Base-by-base conservation (phyloP, 352 stramenopile species). In the Aphanomyces stellatus region DNA sequence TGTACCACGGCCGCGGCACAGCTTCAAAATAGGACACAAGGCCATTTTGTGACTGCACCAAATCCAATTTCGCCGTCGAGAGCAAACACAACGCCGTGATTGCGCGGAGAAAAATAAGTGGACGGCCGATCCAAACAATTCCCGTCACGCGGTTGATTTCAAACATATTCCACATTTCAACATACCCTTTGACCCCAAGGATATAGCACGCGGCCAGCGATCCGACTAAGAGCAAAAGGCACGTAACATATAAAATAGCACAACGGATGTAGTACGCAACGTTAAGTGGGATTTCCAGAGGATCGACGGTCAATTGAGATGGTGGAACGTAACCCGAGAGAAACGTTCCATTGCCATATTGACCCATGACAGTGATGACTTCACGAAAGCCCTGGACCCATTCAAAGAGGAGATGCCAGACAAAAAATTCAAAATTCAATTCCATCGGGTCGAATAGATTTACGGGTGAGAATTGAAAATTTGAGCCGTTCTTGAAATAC, bases 121-220 rank as follows among this genome's bases (percentile, higher is more conserved):
- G 59, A 22, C 59, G 59, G 17, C 59, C 59, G n/a, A 66, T 55
- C 59, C 59, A 66, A 2, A 66, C 41, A 5, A 55, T 3, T 15
- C 59, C 59, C 4, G 46, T 7, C 6, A 66, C 37, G n/a, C 59
- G 59, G 28, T 66, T 66, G 27, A 66, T 31, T 11, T 51, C n/a
- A 3, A 66, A 22, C 59, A 66, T 66, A n/a, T 66, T 66, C 15
- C 5, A 10, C 7, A 33, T 17, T 31, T 56, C 59, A 6, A 66
- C 46, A 27, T 56, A 24, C 7, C 59, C 59, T 8, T 28, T 22
- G 17, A 8, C 46, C 11, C 4, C 25, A 2, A 66, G 11, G 17
- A 56, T 33, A n/a, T 55, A 19, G 15, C 8, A n/a, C 4, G 7
- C 15, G 8, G 24, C 41, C 3, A 35, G 10, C 5, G 7, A 41